Base-by-base conservation (phyloP, 495 filamentous ascomycete species). In the Aspergillus leporis region DNA sequence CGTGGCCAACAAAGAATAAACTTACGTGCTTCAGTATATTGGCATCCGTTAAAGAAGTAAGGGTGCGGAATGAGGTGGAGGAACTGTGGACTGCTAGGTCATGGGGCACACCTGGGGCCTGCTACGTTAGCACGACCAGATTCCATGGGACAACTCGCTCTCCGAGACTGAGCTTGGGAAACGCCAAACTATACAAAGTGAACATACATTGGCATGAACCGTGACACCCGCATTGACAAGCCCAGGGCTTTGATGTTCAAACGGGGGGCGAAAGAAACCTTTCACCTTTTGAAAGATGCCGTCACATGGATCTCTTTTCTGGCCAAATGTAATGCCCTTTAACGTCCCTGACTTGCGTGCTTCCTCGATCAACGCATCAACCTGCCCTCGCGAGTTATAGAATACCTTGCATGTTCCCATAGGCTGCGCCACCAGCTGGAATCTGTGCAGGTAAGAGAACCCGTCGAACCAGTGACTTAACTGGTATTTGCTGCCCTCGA, bases 381-480 rank as follows among this genome's bases (percentile, higher is more conserved):
- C 51, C 31, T 63, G 61, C 31, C 56, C 12, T 14, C 61, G 51
- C 5, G 56, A 59, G 51, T 21, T 63, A 28, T 63, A 63, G 13
- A 43, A 25, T 16, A 62, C 60, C 40, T 45, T 50, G 46, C 55
- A 63, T 8, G n/a, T 46, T 1, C 61, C 56, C 7, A 41, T 46
- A 6, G 25, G n/a, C 16, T 48, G 52, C 2, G 54, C 38, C 14
- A 52, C 22, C 13, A 63, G 47, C 40, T 59, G 10, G 50, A 63
- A 63, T 6, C 61, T 56, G 30, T 63, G 61, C 5, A 63, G 28
- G n/a, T 40, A 28, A 3, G 43, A 19, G 31, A 63, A 63, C 3
- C 61, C 61, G 21, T 63, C 61, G 53, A 63, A 63, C 56, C 61
- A 63, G 41, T 63, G 56, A 53, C 47, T 55, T 28, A 51, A 51